These are phyloP conservation scores for Colletotrichum lupini DNA, from an alignment of 2,329 filamentous ascomycete genomes.

Conservation along the genomic window DNA sequence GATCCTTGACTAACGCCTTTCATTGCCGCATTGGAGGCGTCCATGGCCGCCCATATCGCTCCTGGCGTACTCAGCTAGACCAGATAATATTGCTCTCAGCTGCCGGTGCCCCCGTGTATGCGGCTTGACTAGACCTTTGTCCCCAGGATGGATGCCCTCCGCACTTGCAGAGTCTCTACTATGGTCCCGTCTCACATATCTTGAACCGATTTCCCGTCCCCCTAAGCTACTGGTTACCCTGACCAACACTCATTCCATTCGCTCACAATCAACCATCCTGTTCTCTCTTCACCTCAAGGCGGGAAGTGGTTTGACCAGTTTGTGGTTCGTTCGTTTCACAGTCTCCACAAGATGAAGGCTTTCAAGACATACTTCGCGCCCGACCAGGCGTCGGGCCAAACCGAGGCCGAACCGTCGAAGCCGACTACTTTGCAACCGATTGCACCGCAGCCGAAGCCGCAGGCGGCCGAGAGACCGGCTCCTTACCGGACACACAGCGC, in stretches of 20 bases:
- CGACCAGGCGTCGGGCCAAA: constrained; percentile 16
- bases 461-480: constrained; percentile 22
- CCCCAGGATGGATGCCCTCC: background rate
- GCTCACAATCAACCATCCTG: constrained; percentile 10
- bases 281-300: constrained; percentile 16
- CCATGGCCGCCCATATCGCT: constrained; percentile 12
- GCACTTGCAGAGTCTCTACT: constrained; percentile 8
- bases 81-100: constrained; percentile 25
- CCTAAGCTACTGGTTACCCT: background rate
- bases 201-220: constrained; percentile 17
- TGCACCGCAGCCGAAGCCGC: background rate
- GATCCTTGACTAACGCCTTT: constrained; percentile 3
- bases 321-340: constrained; percentile 29
- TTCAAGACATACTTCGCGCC: constrained; percentile 36
- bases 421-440: background rate
- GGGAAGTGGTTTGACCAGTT: constrained; percentile 24
- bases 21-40: constrained; percentile 17
- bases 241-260: constrained; percentile 1
- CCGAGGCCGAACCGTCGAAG: background rate
- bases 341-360: constrained; percentile 28
- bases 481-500: constrained; percentile 23
- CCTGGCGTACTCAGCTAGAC: constrained; percentile 15
- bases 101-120: constrained; percentile 28
- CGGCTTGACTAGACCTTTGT: constrained; percentile 28
- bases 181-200: constrained; percentile 25